These are phyloP conservation scores for Blastomyces emzantsi DNA, from an alignment of 2,329 filamentous ascomycete genomes.

Conservation along the genomic window DNA sequence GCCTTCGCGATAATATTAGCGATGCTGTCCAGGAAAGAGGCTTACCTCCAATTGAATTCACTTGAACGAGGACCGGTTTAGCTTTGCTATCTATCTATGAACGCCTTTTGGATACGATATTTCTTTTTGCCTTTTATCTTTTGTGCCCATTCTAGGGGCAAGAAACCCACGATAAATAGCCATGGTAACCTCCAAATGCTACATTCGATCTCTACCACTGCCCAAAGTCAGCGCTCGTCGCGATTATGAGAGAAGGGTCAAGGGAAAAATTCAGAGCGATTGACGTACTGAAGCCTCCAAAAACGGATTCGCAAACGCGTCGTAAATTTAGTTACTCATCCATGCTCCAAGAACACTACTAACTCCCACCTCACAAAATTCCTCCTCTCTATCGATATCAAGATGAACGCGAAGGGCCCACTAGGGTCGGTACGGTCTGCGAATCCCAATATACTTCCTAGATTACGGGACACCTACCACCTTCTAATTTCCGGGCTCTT, in stretches of 20 bases:
- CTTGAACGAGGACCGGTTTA: conserved; percentile 4
- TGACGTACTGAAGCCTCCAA: background rate
- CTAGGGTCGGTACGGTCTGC: background rate
- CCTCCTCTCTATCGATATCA: background rate
- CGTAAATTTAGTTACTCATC: background rate
- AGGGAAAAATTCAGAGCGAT: background rate
- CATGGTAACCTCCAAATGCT: background rate
- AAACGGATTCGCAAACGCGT: background rate
- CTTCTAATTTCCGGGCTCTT: background rate
- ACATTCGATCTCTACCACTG: background rate
- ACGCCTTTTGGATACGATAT: background rate
- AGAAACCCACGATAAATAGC: background rate
- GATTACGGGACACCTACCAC: background rate
- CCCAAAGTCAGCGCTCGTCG: background rate
- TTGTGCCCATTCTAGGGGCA: background rate
- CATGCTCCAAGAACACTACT: background rate
- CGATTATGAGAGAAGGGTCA: background rate
- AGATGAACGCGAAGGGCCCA: background rate
- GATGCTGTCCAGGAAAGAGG: conserved; percentile 49
- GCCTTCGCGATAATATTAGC: conserved; percentile 38
- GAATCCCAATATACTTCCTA: background rate
- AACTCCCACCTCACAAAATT: background rate
- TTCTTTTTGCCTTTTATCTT: background rate
- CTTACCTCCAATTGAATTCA: conserved; percentile 46
- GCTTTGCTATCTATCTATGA: background rate